These are phyloP conservation scores for Ceriops decandra DNA, from an alignment of 345 rosid genomes.

Conservation along the genomic window DNA sequence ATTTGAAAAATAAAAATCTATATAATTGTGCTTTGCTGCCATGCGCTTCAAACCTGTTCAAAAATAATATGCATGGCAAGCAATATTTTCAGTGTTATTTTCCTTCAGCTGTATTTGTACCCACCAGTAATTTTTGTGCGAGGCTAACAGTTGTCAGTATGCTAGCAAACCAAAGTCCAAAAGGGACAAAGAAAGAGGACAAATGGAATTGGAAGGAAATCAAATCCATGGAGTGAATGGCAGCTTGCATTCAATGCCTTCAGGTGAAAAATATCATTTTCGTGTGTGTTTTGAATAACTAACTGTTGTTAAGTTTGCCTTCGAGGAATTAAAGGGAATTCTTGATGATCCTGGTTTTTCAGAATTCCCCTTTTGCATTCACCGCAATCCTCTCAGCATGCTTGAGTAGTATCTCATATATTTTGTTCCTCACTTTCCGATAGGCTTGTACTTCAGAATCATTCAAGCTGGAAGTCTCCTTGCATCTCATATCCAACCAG, in stretches of 20 bases:
- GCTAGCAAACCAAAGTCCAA: too few species aligned
- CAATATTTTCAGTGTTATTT: too few species aligned
- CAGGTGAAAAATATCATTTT: too few species aligned
- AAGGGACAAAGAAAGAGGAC: neutral
- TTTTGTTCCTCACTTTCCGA: constrained; percentile 52
- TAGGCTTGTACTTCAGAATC: constrained; percentile 42
- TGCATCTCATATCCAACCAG: constrained; percentile 46
- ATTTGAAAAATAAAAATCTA: too few species aligned
- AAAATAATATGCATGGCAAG: too few species aligned
- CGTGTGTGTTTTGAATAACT: neutral
- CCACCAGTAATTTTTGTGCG: too few species aligned
- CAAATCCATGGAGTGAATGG: too few species aligned
- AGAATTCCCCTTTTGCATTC: constrained; percentile 14
- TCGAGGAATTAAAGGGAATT: neutral
- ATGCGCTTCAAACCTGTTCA: too few species aligned
- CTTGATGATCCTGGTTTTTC: neutral
- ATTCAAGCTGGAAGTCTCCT: constrained; percentile 17
- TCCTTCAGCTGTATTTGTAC: too few species aligned
- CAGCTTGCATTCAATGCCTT: too few species aligned
- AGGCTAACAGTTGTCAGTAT: too few species aligned
- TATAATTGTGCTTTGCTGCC: too few species aligned
- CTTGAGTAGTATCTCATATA: constrained; percentile 55
- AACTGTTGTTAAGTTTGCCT: neutral
- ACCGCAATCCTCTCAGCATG: constrained; percentile 63
- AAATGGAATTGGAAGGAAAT: neutral